Percentiles rank a stretch among this genome's conserved stretches.
These are phyloP conservation scores for Aspergillus steynii DNA, from an alignment of 495 filamentous ascomycete species.

Conservation along the genomic window DNA sequence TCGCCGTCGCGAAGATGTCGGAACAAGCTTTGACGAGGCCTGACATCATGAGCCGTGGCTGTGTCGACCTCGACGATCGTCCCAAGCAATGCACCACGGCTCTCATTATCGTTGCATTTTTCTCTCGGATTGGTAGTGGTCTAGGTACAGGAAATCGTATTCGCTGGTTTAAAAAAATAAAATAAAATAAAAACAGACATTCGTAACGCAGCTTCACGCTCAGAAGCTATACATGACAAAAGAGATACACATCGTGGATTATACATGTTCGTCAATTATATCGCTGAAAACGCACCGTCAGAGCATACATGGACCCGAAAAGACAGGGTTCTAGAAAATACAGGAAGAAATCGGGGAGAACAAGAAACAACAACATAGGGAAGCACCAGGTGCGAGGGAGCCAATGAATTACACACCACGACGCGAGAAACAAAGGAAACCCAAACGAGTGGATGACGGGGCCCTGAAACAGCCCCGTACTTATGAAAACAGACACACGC, in stretches of 20 bases:
- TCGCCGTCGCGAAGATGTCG: background rate
- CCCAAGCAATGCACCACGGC: background rate
- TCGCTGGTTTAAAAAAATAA: background rate
- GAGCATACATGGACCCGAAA: background rate
- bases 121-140: too few species aligned
- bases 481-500: background rate
- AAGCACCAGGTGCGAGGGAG: conserved; percentile 2
- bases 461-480: background rate
- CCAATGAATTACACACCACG: background rate
- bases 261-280: background rate
- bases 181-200: background rate
- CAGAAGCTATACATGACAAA: background rate
- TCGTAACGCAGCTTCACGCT: background rate
- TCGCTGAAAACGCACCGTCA: conserved; percentile 1
- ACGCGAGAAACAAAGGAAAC: background rate
- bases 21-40: conserved; percentile 5
- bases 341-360: background rate
- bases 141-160: background rate
- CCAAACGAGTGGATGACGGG: background rate
- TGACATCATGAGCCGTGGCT: conserved; percentile 11
- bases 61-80: background rate
- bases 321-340: conserved; percentile 5
- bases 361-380: conserved; percentile 1
- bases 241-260: background rate
- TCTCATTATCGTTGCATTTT: background rate